These are phyloP conservation scores for Gaillardinia entomophila DNA, from an alignment of 805 yeast species.

Conservation along the genomic window DNA sequence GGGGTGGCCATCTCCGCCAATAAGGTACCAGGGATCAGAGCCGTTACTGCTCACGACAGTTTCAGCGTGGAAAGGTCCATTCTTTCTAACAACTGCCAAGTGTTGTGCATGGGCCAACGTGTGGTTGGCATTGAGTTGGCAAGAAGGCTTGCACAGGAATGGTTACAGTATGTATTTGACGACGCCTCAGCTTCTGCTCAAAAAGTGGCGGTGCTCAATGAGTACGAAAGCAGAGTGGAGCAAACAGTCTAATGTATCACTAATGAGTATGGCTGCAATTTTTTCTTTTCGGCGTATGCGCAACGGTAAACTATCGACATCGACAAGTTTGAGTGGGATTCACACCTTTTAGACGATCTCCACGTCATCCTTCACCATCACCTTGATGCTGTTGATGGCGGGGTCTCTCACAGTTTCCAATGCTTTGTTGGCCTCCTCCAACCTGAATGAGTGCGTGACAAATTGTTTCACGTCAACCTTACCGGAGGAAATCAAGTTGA, in stretches of 20 bases:
- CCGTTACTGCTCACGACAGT: slow-evolving; percentile 44
- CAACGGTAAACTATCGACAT: too few relatives aligned
- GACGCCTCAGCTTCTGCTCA: slow-evolving; percentile 33
- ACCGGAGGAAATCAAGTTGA: slow-evolving; percentile 33
- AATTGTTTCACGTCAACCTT: slow-evolving; percentile 11
- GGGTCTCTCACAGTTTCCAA: slow-evolving; percentile 18
- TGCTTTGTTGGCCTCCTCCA: slow-evolving; percentile 46
- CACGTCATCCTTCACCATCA: slow-evolving; percentile 9
- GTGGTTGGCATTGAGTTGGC: slow-evolving; percentile 42
- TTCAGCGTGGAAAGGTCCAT: slow-evolving; percentile 42
- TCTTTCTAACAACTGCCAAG: slow-evolving; percentile 38
- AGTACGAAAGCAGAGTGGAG: slow-evolving; percentile 14
- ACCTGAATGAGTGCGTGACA: slow-evolving; percentile 43
- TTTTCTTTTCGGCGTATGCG: too few relatives aligned
- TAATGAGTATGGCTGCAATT: too few relatives aligned
- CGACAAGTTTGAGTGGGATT: too few relatives aligned
- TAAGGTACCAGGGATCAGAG: slow-evolving; percentile 42
- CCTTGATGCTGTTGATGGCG: slow-evolving; percentile 10
- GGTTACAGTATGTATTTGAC: slow-evolving; percentile 39
- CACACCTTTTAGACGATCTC: slow-evolving; percentile 44
- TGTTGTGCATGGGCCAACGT: slow-evolving; percentile 44
- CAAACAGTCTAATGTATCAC: neutral
- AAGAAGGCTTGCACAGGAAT: slow-evolving; percentile 36
- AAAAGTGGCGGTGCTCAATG: slow-evolving; percentile 28
- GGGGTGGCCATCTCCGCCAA: slow-evolving; percentile 47